These are phyloP conservation scores for Epichloe scottii DNA, from an alignment of 2,329 filamentous ascomycete species.

Conservation along the genomic window DNA sequence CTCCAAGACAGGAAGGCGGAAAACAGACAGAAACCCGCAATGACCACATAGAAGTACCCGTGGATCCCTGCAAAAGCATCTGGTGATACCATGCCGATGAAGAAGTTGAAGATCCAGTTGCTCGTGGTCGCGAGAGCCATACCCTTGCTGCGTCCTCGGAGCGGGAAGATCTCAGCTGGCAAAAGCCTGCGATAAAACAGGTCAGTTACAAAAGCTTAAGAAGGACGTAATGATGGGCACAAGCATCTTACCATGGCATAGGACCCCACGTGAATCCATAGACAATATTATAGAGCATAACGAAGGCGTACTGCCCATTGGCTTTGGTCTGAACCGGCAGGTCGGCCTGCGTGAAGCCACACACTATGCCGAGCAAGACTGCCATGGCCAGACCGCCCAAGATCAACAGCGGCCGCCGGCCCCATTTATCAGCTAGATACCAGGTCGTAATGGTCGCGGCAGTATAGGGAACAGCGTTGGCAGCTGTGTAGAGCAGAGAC, in stretches of 20 bases:
- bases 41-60: conserved; percentile 29
- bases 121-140: conserved; percentile 26
- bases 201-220: too few species aligned
- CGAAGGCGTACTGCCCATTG: conserved; percentile 25
- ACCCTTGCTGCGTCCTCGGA: conserved; percentile 25
- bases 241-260: conserved; percentile 16
- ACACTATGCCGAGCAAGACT: conserved; percentile 20
- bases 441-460: conserved; percentile 26
- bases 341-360: conserved; percentile 23
- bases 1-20: conserved; percentile 22
- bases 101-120: conserved; percentile 24
- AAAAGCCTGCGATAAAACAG: conserved; percentile 13
- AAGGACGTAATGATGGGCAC: too few species aligned
- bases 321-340: conserved; percentile 17
- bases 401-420: conserved; percentile 24
- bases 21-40: conserved; percentile 26
- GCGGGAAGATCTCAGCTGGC: conserved; percentile 18
- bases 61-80: conserved; percentile 27
- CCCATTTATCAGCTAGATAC: conserved; percentile 28
- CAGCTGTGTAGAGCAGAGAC: conserved; percentile 26
- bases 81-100: conserved; percentile 24
- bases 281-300: conserved; percentile 20
- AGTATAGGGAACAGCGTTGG: conserved; percentile 26
- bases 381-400: conserved; percentile 7
- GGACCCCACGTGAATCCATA: conserved; percentile 22